phyloP scores from a whole-genome alignment of 192 early-diverging fungal species.

The Funneliformis geosporum region DNA sequence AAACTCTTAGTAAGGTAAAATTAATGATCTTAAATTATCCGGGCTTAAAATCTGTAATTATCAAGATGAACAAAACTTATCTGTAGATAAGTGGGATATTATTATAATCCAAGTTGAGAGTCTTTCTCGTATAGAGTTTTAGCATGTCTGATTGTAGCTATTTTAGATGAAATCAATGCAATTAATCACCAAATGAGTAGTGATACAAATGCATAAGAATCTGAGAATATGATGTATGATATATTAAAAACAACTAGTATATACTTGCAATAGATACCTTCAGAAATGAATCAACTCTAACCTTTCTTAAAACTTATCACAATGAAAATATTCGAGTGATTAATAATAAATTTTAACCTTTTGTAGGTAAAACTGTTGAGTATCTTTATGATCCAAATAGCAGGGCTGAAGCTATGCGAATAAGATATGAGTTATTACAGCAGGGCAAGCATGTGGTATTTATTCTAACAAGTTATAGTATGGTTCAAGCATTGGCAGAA shows the following conservation, averaged over 20 bases:
- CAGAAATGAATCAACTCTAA: constrained; percentile 10
- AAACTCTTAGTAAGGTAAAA: too few species aligned
- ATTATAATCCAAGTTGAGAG: constrained; percentile 1
- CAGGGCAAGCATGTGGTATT: constrained; percentile 18
- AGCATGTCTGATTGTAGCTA: constrained; percentile 7
- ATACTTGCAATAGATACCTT: constrained; percentile 14
- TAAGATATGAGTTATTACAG: constrained; percentile 3
- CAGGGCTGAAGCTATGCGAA: constrained; percentile 23
- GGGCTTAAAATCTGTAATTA: not conserved
- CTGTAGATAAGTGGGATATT: not conserved
- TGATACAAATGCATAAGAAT: constrained; percentile 2
- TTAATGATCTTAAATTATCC: not conserved
- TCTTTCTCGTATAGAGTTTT: constrained; percentile 1
- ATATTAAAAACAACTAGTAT: not conserved
- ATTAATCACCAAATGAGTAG: constrained; percentile 17
- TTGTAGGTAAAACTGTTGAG: constrained; percentile 8
- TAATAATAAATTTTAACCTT: too few species aligned
- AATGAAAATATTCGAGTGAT: constrained; percentile 22
- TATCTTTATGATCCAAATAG: constrained; percentile 20
- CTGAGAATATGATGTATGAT: constrained; percentile 1
- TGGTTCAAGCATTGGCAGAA: constrained; percentile 13
- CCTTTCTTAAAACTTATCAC: constrained; percentile 13
- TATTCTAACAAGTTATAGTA: not conserved
- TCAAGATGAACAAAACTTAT: not conserved
- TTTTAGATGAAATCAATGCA: constrained; percentile 11